Evolutionary conservation across 371 early-diverging fungal genomes (phyloP), one percentile per base, ranked within the genome.

Genomic region (Nematocida major): DNA sequence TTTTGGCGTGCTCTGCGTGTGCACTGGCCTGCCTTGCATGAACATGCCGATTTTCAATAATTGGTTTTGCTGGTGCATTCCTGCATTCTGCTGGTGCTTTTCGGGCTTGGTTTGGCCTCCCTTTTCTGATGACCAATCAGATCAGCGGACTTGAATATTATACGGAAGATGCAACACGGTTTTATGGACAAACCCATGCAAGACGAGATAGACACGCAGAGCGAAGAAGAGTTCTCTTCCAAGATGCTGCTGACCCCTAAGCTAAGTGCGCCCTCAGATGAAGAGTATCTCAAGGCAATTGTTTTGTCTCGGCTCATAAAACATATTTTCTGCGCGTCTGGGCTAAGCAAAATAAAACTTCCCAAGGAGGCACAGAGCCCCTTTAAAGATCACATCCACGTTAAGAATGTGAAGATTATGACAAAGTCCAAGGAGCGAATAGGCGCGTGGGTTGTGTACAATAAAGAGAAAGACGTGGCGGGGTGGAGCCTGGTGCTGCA

Each of bases 401-500:
- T 49, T 20, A 45, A 49, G 2, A 45, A 65, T 34, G 40, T 61
- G 7, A 34, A 26, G 24, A 59, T 70, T 11, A 5, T 3, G 36
- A 70, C 70, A 15, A 59, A 34, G 24, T 61, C 63, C 30, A 28
- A 50, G 24, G 63, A 63, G 24, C 43, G 20, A 38, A 20, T 70
- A 28, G 65, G 70, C 0, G 70, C 70, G 9, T 70, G 70, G 70
- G 45, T 65, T 32, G 63, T 61, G 4, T 18, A 15, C 43, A 38
- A 57, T 34, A 63, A 15, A 34, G 3, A 63, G 34, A 63, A 62
- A 13, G 11, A 30, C 11, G 43, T 45, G 1, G 5, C 15, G 4
- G 9, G 24, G 9, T 70, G 70, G 70, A 49, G 32, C 7, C 49
- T 70, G 47, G 70, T 62, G 22, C 51, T 70, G 47, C 70, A 70